Evolutionary conservation across 306 rosid species (phyloP), one percentile per base, ranked within the genome.

Genomic region (Biancaea sappan): DNA sequence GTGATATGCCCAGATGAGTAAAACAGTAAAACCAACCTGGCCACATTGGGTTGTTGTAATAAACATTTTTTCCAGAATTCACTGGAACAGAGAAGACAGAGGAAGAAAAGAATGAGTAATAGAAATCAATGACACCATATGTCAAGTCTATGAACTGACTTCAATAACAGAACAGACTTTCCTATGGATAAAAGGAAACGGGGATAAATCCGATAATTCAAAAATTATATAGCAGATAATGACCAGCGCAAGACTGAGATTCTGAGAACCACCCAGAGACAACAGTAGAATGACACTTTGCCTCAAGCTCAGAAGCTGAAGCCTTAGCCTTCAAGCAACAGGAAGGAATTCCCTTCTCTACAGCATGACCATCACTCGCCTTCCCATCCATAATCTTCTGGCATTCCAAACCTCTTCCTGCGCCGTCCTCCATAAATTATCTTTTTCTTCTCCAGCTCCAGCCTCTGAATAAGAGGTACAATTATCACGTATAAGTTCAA

Each of bases 201-300:
- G 59, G 44, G 8, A 21, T 44, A 37, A 58, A 67, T 32, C 6
- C 32, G 18, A 66, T 26, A 71, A 66, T 6, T 72, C 2, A 18
- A 31, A 52, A 73, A 66, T 37, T 44, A 79, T 72, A 66, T 44
- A 71, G 40, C 31, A 75, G 94, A 77, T 77, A 81, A 81, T 81
- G 82, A 95, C 98, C 99, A 60, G 97, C 78, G 88, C 72, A 71
- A 84, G 91, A 83, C 56, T 91, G 86, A 53, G 91, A 84, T 80
- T 84, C 96, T 59, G 99, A 90, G 82, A 95, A 90, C 99, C 99
- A 95, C 81, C 99, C 99, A 86, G 99, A 95, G 82, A 95, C 93
- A 84, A 95, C 99, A 43, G 94, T 92, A 57, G 98, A 87, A 74
- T 95, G 99, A 75, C 93, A 90, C 71, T 87, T 85, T 0, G 97